Percentiles rank a stretch among this genome's conserved stretches.
Conservation (phyloP, 192 early-diverging fungal genomes). For the Coemansia sp. region DNA sequence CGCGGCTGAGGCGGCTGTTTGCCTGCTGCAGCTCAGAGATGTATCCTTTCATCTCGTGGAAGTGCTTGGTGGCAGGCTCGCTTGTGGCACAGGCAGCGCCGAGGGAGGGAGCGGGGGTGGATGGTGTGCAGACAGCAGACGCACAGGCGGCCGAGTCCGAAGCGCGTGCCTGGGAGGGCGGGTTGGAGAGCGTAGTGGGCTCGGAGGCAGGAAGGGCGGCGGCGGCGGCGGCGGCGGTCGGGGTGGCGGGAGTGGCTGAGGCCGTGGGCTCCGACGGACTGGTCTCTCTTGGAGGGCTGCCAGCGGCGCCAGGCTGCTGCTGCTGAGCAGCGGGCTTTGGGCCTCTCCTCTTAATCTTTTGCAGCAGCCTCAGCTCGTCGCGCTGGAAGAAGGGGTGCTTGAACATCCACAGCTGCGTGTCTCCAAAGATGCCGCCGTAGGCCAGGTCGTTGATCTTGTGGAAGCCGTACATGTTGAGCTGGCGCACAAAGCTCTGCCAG, state of each 20-base stretch:
- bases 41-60: constrained; percentile 16
- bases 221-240: too few species aligned
- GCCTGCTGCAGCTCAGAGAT: constrained; percentile 29
- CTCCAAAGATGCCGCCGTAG: constrained; percentile 36
- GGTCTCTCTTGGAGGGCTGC: background rate
- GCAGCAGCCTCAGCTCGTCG: constrained; percentile 36
- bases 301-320: background rate
- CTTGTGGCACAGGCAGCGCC: background rate
- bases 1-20: constrained; percentile 27
- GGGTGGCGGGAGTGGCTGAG: background rate
- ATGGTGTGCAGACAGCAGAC: background rate
- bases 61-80: constrained; percentile 11
- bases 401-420: constrained; percentile 49
- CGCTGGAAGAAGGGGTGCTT: constrained; percentile 44
- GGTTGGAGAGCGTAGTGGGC: too few species aligned
- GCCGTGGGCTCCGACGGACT: background rate
- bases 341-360: constrained; percentile 43
- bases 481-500: constrained; percentile 91
- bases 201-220: too few species aligned
- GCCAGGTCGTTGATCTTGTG: constrained; percentile 48
- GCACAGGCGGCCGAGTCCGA: background rate
- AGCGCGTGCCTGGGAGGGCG: too few species aligned
- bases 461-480: constrained; percentile 55
- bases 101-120: background rate
- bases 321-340: constrained; percentile 13